Evolutionary conservation across 2,329 filamentous ascomycete genomes (phyloP), one percentile per base, ranked within the genome.

Genomic region (Fusarium sterilihyphosum): DNA sequence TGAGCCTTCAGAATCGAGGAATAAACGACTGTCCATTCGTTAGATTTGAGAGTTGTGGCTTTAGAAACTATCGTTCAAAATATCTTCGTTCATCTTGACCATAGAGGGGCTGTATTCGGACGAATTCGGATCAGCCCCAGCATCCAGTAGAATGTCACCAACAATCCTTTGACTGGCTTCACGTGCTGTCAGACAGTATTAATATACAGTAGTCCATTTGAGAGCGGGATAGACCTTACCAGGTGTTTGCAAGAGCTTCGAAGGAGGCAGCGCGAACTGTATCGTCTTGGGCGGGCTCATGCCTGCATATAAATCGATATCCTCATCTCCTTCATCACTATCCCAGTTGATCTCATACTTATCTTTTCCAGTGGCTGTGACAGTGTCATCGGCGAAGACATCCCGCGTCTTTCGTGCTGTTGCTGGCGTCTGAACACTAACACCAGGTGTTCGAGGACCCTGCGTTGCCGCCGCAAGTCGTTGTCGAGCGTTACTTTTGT

Each of bases 261-360:
- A 93, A 61, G 92, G 92, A 58, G 93, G 93, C 54, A 97, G 84
- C 50, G 93, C 92, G 81, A 97, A 97, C 79, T 95, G 93, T 69
- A 97, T 95, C 17, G 94, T 96, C 86, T 98, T 98, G 1, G 96
- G 96, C 35, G 96, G 96, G 79, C 94, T 98, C 83, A 95, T 92
- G 11, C 92, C 94, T 12, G 88, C 89, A 67, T 92, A 92, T 11
- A 90, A 79, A 47, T 87, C 89, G 31, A 87, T 87, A 44, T 89
- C 89, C 56, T 92, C 89, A 16, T 91, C 89, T 35, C 93, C 92
- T 64, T 91, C 91, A 70, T 95, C 92, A 77, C 91, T 93, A 61
- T 95, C 92, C 92, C 94, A 96, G 24, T 86, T 87, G 65, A 91
- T 90, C 79, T 92, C 90, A 61, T 90, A 88, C 66, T 81, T 84